Conservation (phyloP, 371 early-diverging fungal species). For the Mortierella sp. region DNA sequence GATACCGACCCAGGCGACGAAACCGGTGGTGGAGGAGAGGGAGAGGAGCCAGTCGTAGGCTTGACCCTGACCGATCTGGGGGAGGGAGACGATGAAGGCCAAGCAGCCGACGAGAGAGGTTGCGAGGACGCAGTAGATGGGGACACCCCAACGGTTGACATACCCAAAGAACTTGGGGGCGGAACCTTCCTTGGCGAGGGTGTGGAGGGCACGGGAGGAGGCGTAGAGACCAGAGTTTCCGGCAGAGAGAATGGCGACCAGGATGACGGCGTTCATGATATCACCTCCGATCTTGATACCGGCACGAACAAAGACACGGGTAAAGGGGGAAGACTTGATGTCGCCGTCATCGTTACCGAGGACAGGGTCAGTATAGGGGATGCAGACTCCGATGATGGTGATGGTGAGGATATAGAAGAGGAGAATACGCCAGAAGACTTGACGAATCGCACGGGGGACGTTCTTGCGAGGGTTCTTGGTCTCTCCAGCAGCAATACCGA, state of each 20-base stretch:
- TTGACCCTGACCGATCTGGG: constrained; percentile 45
- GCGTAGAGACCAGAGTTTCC: constrained; percentile 85
- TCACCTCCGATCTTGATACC: constrained; percentile 78
- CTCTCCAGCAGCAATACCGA: constrained; percentile 83
- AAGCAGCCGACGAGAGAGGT: constrained; percentile 62
- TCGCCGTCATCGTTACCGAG: constrained; percentile 60
- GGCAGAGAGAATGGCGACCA: constrained; percentile 78
- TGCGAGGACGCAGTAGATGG: constrained; percentile 63
- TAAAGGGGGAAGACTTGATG: constrained; percentile 76
- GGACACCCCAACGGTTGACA: constrained; percentile 63
- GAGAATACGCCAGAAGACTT: constrained; percentile 80
- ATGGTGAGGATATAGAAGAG: constrained; percentile 80
- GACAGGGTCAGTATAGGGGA: constrained; percentile 72
- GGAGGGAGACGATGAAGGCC: constrained; percentile 63
- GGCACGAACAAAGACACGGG: constrained; percentile 74
- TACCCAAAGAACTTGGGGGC: constrained; percentile 66
- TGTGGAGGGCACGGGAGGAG: constrained; percentile 77
- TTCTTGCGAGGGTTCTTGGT: constrained; percentile 77
- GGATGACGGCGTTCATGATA: constrained; percentile 83
- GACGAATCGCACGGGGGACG: constrained; percentile 78
- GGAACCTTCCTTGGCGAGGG: constrained; percentile 74
- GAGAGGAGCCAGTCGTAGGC: constrained; percentile 69
- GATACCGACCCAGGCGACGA: constrained; percentile 85
- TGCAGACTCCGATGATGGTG: constrained; percentile 75
- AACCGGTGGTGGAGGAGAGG: constrained; percentile 78